Evolutionary conservation across 352 stramenopile species (phyloP), one percentile per base, ranked within the genome.

Genomic region (Phytophthora sansomeana): DNA sequence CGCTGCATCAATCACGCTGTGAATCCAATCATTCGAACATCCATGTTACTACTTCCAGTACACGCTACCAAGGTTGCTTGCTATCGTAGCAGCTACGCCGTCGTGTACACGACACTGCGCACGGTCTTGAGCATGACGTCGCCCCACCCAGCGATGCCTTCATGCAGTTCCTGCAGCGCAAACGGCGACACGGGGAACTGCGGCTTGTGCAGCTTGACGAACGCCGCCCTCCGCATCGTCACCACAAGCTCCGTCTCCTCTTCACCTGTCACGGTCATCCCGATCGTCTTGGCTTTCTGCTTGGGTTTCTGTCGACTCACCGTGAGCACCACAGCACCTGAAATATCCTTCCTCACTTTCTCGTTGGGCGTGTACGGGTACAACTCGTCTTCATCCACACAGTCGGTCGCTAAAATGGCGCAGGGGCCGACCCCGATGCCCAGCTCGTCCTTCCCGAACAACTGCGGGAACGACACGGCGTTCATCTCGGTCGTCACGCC

Each of bases 41-140:
- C n/a, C 33, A 51, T 52, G 32, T 29, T 50, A 50, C 24, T 13
- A 53, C 17, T 16, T n/a, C n/a, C n/a, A n/a, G n/a, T n/a, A n/a
- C n/a, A n/a, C n/a, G n/a, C n/a, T n/a, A n/a, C n/a, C n/a, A n/a
- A n/a, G n/a, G n/a, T n/a, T n/a, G n/a, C n/a, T 35, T 32, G 5
- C 14, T 39, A 39, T 13, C 9, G 33, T 39, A 39, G 44, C 32
- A 29, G 14, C 55, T 70, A 70, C 39, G 63, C 56, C 13, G 67
- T 66, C 16, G 63, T 52, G 24, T 75, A 75, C 21, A 75, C 59
- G n/a, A 74, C 43, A 35, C 69, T 74, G 43, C 69, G 58, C 11
- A 72, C 52, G 14, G 64, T 67, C 33, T 77, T 74, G 33, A 77
- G 57, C 71, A 79, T 79, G 11, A 76, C 71, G 24, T 79, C 71